Evolutionary conservation across 2,329 filamentous ascomycete species (phyloP), one percentile per base, ranked within the genome.

Genomic region (Parascedosporium putredinis): DNA sequence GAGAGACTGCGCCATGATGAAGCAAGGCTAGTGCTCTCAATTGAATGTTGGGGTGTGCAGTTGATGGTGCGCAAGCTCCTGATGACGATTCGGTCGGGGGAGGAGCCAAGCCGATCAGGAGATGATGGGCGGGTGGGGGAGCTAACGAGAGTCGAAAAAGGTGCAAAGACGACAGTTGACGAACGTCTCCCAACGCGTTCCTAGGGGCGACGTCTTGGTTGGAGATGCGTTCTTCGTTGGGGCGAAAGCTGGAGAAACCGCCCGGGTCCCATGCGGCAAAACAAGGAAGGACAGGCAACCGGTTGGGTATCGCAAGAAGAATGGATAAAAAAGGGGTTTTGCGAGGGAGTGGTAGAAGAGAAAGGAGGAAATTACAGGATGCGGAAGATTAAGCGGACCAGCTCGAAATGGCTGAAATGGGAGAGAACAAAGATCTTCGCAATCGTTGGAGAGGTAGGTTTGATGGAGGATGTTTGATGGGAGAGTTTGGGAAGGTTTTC

Each of bases 1-100:
- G 65, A 94, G 76, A 44, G 27, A 34, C 70, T 83, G 79, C 67
- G 81, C 78, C 81, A 76, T 76, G 67, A 56, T 59, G 56, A 51
- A 31, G 24, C 20, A 29, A 36, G 29, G 47, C 25, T 33, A 31
- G 47, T 24, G 12, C 25, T 50, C 47, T 40, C 47, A n/a, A 43
- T 22, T 33, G 16, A 7, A 16, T 38, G n/a, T 31, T 8, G 20
- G 25, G 22, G 23, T 16, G 16, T 27, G 14, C n/a, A n/a, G n/a
- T 27, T 14, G 42, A 29, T 9, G 14, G 12, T 16, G 42, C n/a
- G 23, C 42, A 14, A n/a, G 10, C n/a, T 25, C 2, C n/a, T 20
- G 42, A 45, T 45, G 42, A 45, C 27, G 44, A 31, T 24, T n/a
- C n/a, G n/a, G n/a, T n/a, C n/a, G n/a, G n/a, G n/a, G n/a, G n/a